Evolutionary conservation across 169 alveolate species (phyloP), one percentile per base, ranked within the genome.

Genomic region (Amoebophrya sp.): DNA sequence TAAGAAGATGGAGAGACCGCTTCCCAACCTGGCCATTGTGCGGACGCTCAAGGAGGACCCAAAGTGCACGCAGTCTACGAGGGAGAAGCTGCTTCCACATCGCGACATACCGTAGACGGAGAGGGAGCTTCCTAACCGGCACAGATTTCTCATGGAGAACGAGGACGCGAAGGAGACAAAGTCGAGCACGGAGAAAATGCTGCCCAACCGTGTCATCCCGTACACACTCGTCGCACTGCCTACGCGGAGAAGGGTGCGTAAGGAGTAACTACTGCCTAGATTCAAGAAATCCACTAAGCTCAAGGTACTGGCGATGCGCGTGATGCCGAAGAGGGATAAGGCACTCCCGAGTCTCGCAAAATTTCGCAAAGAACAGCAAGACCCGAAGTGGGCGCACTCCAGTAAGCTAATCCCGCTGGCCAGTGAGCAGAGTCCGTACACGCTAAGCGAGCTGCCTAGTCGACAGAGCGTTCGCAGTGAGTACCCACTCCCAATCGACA

Each of bases 41-140:
- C 91, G 91, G 47, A 89, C 14, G 65, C 40, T 23, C 24, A 89
- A 14, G 54, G 76, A 2, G 91, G 53, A n/a, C 0, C 65, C 91
- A 40, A 89, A 38, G 53, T 89, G 91, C 40, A 89, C 53, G 55
- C 39, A 89, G 33, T 89, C 91, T 36, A 89, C 40, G n/a, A 89
- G 77, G 6, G 91, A 39, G n/a, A 41, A 39, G 33, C 76, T 12
- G 91, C 40, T 18, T 3, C 91, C 91, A 40, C 39, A 76, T 39
- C 65, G 39, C 40, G 65, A 33, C 36, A 0, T 26, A n/a, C 33
- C 65, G 65, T 6, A 39, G 12, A 89, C 65, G 39, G 91, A 89
- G 53, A 89, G 91, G 38, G 65, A 39, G 55, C 65, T 39, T 0
- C 91, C 91, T 1, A 89, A 26, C 65, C 91, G 47, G 29, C 77